Evolutionary conservation across 164 flowering plant genomes (phyloP).

Genomic region (Vitis rupestris): DNA sequence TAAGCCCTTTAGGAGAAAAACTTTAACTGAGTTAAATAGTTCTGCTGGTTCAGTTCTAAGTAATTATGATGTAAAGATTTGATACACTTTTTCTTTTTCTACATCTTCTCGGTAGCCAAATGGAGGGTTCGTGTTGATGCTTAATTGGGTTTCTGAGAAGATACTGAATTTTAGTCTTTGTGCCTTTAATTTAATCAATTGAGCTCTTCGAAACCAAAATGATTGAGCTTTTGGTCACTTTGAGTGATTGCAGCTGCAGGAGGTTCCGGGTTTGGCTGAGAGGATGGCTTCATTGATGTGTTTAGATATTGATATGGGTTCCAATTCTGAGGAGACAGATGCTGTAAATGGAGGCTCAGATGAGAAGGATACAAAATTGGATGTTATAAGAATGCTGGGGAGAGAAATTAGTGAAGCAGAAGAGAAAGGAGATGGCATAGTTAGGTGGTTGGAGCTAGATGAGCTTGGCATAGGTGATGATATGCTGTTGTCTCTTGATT

Average conservation of each 20-base stretch:
- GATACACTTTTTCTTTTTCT: no score
- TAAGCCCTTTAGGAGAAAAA: no score
- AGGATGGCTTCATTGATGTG: conserved; percentile 97
- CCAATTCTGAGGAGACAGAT: conserved; percentile 32
- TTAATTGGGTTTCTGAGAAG: not conserved
- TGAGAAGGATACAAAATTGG: conserved; percentile 22
- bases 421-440: conserved; percentile 44
- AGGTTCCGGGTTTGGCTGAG: conserved; percentile 83
- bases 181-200: no score
- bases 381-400: conserved; percentile 47
- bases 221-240: no score
- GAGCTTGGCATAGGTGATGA: conserved; percentile 80
- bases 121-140: no score
- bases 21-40: no score
- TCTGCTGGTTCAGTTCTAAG: not conserved
- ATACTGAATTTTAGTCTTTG: not conserved
- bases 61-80: not conserved
- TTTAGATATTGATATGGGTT: conserved; percentile 54
- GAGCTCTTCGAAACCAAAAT: no score
- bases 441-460: conserved; percentile 91
- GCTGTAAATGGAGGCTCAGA: conserved; percentile 10
- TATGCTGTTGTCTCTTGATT: conserved; percentile 63
- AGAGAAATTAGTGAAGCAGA: conserved; percentile 43
- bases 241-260: conserved; percentile 58
- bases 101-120: not conserved